phyloP scores from a whole-genome alignment of 2,329 filamentous ascomycete genomes.

The Tolypocladium ovalisporum region DNA sequence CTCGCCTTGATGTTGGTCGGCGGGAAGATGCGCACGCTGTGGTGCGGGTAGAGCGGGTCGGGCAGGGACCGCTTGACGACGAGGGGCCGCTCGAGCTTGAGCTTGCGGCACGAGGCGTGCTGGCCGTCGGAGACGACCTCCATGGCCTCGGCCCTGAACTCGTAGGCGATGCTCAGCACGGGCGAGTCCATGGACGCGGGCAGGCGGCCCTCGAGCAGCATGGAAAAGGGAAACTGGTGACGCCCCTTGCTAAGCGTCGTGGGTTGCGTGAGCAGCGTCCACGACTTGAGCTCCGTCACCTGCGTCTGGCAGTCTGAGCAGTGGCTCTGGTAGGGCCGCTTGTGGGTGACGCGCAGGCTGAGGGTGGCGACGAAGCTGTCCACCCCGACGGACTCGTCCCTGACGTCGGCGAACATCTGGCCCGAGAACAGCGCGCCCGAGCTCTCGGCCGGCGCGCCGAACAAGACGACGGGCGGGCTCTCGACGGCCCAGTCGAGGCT shows the following conservation, averaged over 20 bases:
- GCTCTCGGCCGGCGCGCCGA: constrained; percentile 63
- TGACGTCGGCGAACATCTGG: constrained; percentile 63
- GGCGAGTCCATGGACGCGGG: constrained; percentile 70
- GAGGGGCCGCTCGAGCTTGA: constrained; percentile 57
- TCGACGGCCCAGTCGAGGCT: constrained; percentile 55
- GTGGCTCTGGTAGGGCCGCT: constrained; percentile 69
- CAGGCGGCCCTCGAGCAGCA: constrained; percentile 74
- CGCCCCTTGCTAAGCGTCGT: constrained; percentile 38
- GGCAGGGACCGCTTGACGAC: constrained; percentile 68
- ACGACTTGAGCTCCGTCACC: constrained; percentile 63
- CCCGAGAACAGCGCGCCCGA: constrained; percentile 80
- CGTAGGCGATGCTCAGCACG: constrained; percentile 66
- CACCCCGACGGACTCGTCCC: constrained; percentile 54
- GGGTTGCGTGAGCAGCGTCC: constrained; percentile 60
- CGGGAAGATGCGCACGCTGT: constrained; percentile 88
- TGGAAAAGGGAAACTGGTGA: constrained; percentile 82
- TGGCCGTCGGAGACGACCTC: constrained; percentile 42
- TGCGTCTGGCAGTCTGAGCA: constrained; percentile 68
- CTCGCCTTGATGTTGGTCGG: constrained; percentile 87
- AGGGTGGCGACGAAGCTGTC: constrained; percentile 65
- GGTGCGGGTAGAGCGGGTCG: constrained; percentile 66
- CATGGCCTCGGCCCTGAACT: constrained; percentile 57
- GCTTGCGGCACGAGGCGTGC: constrained; percentile 16
- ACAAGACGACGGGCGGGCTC: constrained; percentile 77
- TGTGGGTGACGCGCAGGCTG: constrained; percentile 59